These are phyloP conservation scores for Nicotiana undulata DNA, from an alignment of 257 asterid genomes.

Conservation along the genomic window DNA sequence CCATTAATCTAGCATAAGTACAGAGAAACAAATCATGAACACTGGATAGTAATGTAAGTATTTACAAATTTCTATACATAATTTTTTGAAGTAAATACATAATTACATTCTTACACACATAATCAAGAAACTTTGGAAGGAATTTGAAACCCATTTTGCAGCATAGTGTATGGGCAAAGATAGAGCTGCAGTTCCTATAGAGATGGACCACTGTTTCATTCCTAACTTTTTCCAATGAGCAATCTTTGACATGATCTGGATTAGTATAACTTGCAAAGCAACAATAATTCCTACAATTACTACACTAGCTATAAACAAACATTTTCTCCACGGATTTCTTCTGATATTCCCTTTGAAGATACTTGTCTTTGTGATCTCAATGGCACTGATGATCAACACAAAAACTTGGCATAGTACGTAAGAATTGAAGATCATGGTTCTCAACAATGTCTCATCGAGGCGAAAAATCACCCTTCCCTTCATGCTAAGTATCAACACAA, in stretches of 20 bases:
- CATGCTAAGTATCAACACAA: slow-evolving; percentile 12
- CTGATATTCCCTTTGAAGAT: background rate
- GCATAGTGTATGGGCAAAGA: slow-evolving; percentile 23
- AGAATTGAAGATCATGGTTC: slow-evolving; percentile 20
- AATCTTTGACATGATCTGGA: slow-evolving; percentile 18
- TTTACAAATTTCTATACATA: background rate
- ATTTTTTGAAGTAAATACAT: background rate
- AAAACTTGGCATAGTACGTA: slow-evolving; percentile 35
- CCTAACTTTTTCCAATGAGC: slow-evolving; percentile 19
- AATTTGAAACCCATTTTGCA: slow-evolving; percentile 5
- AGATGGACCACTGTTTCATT: slow-evolving; percentile 23
- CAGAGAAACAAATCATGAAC: background rate
- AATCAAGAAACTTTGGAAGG: background rate
- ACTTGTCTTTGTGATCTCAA: slow-evolving; percentile 4
- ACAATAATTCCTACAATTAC: background rate
- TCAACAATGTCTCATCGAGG: slow-evolving; percentile 4
- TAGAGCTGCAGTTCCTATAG: slow-evolving; percentile 25
- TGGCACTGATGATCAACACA: slow-evolving; percentile 18
- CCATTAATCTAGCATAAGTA: background rate
- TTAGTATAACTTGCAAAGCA: slow-evolving; percentile 12
- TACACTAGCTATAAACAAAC: background rate
- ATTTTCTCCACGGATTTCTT: background rate
- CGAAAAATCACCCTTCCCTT: slow-evolving; percentile 18
- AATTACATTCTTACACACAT: background rate
- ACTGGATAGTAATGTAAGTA: background rate